Conservation (phyloP, 1,284 basidiomycete genomes). For the Puccinia novopanici region DNA sequence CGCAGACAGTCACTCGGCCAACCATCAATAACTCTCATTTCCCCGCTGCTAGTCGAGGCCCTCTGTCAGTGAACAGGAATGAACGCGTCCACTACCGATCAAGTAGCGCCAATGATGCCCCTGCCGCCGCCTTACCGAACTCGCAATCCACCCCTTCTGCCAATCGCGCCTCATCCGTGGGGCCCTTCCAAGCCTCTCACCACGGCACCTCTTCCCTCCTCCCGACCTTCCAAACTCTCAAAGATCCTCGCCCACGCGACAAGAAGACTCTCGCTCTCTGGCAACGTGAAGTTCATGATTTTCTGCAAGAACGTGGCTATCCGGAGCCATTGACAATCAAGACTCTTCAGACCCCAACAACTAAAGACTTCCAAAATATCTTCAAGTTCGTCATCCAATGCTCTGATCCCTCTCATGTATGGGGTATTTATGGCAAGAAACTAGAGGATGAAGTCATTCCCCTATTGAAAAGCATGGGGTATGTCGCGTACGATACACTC, state of each 20-base stretch:
- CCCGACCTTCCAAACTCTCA: slow-evolving; percentile 9
- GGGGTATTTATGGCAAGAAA: slow-evolving; percentile 59
- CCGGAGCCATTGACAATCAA: slow-evolving; percentile 67
- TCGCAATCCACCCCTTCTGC: slow-evolving; percentile 31
- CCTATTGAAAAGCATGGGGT: slow-evolving; percentile 71
- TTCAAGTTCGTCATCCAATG: slow-evolving; percentile 68
- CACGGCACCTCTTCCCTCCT: slow-evolving; percentile 3
- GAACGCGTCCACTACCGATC: slow-evolving; percentile 33
- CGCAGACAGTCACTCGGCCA: slow-evolving; percentile 16
- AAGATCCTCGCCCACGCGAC: slow-evolving; percentile 41
- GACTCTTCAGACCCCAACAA: slow-evolving; percentile 72
- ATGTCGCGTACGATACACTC: slow-evolving; percentile 72
- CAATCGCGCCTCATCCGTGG: not conserved
- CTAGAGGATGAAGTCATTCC: slow-evolving; percentile 80
- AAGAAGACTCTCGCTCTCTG: slow-evolving; percentile 59
- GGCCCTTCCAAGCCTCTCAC: not conserved
- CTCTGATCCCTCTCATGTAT: slow-evolving; percentile 53
- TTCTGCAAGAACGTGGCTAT: slow-evolving; percentile 68
- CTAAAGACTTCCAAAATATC: slow-evolving; percentile 76
- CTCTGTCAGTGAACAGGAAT: slow-evolving; percentile 29
- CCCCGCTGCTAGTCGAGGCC: not conserved
- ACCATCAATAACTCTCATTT: not conserved
- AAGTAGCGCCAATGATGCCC: slow-evolving; percentile 22
- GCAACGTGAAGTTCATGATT: slow-evolving; percentile 72
- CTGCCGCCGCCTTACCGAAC: not conserved